phyloP scores from a whole-genome alignment of 805 yeast genomes.

The Huiozyma sinensis region DNA sequence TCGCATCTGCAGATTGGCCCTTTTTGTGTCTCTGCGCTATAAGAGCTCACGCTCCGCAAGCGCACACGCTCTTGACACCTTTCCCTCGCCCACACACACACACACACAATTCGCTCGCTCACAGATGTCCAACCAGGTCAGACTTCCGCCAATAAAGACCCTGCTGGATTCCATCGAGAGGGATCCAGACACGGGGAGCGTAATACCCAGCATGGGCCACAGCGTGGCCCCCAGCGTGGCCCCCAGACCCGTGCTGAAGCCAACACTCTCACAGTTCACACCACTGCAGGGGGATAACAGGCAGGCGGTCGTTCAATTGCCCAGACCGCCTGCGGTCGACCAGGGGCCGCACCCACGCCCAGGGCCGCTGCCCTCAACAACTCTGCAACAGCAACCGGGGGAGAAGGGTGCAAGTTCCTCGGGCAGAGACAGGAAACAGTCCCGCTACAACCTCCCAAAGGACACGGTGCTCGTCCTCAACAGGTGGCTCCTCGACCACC shows the following conservation, averaged over 20 bases:
- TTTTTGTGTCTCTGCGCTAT: too few relatives aligned
- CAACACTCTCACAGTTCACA: too few relatives aligned
- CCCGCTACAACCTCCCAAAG: constrained; percentile 66
- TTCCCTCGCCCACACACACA: too few relatives aligned
- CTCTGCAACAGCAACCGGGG: not conserved
- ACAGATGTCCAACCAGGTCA: not conserved
- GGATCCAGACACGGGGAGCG: not conserved
- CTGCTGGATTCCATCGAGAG: not conserved
- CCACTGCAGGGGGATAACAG: too few relatives aligned
- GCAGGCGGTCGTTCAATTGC: not conserved
- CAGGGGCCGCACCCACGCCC: not conserved
- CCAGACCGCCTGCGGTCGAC: not conserved
- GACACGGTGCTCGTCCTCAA: constrained; percentile 64
- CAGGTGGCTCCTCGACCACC: constrained; percentile 63
- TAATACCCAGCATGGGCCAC: not conserved
- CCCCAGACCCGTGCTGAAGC: too few relatives aligned
- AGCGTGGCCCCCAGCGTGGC: too few relatives aligned
- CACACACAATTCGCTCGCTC: not conserved
- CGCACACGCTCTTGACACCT: too few relatives aligned
- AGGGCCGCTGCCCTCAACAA: not conserved
- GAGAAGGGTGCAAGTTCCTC: not conserved
- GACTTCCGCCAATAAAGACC: constrained; percentile 3
- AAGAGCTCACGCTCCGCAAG: too few relatives aligned
- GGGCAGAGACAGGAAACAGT: constrained; percentile 3
- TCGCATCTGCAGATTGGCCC: too few relatives aligned